phyloP scores from a whole-genome alignment of 164 flowering plant genomes.

The Stephania cephalantha region DNA sequence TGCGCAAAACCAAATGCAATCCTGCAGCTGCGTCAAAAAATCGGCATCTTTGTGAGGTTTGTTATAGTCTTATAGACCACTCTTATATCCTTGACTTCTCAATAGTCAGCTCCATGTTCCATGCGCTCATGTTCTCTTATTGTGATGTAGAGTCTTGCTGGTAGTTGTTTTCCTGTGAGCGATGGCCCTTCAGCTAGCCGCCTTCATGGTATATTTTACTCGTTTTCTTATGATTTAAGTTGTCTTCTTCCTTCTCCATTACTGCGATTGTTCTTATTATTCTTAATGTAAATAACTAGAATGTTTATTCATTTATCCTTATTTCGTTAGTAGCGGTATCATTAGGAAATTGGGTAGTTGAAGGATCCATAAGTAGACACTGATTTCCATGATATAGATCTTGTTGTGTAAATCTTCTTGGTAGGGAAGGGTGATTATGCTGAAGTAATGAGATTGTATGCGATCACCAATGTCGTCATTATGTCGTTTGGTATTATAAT shows the following conservation, averaged over 20 bases:
- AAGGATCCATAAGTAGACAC: neutral
- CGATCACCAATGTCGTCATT: neutral
- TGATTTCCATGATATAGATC: no score
- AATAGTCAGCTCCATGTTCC: neutral
- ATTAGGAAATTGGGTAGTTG: neutral
- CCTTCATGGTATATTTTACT: conserved; percentile 58
- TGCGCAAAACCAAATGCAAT: conserved; percentile 69
- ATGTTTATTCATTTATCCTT: neutral
- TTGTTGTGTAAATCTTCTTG: no score
- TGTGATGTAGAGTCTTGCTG: conserved; percentile 69
- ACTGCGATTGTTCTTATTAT: neutral
- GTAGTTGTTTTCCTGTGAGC: conserved; percentile 71
- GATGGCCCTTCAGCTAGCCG: conserved; percentile 64
- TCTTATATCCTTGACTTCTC: conserved; percentile 6
- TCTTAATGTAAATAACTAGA: neutral
- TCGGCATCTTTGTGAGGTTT: conserved; percentile 86
- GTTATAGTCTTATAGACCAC: conserved; percentile 15
- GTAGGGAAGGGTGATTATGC: no score
- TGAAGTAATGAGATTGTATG: neutral
- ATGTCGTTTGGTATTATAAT: neutral
- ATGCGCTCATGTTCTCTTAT: conserved; percentile 4
- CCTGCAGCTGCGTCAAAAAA: conserved; percentile 89
- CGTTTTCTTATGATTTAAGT: neutral
- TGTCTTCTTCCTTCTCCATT: neutral
- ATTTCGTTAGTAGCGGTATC: neutral